Conservation (phyloP, 306 rosid genomes). For the Dryas drummondii region DNA sequence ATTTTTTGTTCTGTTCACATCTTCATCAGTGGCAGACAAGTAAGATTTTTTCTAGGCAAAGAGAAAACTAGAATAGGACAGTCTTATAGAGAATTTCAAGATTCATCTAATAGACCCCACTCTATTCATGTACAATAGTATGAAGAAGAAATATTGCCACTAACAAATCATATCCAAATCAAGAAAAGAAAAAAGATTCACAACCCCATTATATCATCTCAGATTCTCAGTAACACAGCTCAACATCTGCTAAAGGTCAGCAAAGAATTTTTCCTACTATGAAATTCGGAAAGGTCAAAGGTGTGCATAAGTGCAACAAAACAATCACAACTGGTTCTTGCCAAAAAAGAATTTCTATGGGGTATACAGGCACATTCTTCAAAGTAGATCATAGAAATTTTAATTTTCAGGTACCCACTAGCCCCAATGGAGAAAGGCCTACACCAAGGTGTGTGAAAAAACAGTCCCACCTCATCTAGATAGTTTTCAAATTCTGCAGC, state of each 20-base stretch:
- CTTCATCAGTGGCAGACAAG: slow-evolving; percentile 17
- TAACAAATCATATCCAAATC: slow-evolving; percentile 1
- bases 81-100: neutral
- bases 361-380: too few species aligned
- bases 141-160: neutral
- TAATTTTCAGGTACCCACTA: too few species aligned
- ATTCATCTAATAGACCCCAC: slow-evolving; percentile 12
- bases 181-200: neutral
- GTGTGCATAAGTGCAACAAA: too few species aligned
- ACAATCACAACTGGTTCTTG: too few species aligned
- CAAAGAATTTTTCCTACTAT: neutral
- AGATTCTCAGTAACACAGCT: neutral
- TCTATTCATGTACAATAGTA: neutral
- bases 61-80: neutral
- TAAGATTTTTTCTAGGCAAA: slow-evolving; percentile 6
- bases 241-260: neutral
- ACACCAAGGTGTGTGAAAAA: too few species aligned
- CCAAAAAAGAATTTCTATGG: too few species aligned
- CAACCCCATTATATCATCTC: slow-evolving; percentile 1
- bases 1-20: neutral
- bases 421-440: too few species aligned
- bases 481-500: too few species aligned
- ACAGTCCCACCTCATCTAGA: too few species aligned
- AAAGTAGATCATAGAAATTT: too few species aligned
- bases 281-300: neutral